Percentiles rank a stretch among this genome's conserved stretches.
Conservation (phyloP, 805 yeast genomes). For the Yarrowia sp. region DNA sequence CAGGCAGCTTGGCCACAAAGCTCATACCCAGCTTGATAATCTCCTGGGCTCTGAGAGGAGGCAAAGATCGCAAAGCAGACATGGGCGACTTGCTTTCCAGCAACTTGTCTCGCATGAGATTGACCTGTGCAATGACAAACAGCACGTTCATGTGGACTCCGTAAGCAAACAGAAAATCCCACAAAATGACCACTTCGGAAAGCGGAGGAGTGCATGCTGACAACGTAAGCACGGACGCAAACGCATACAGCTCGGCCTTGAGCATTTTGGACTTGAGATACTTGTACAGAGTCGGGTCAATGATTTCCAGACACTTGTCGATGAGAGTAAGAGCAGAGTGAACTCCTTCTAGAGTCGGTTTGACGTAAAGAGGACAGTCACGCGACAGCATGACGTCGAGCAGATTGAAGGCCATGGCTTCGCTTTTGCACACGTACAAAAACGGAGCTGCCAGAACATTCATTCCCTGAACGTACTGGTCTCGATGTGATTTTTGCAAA, state of each 20-base stretch:
- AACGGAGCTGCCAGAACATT: constrained; percentile 84
- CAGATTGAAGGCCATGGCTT: constrained; percentile 78
- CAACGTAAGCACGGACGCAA: constrained; percentile 69
- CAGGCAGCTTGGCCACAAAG: constrained; percentile 72
- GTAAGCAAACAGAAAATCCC: constrained; percentile 91
- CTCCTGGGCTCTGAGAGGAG: constrained; percentile 65
- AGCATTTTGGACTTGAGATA: constrained; percentile 60
- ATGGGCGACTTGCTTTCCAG: constrained; percentile 64
- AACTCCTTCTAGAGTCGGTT: constrained; percentile 75
- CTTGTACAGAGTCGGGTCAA: constrained; percentile 67
- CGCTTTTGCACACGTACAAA: constrained; percentile 68
- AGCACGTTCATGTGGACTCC: constrained; percentile 85
- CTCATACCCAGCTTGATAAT: constrained; percentile 76
- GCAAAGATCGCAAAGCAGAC: constrained; percentile 68
- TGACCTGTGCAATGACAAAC: constrained; percentile 77
- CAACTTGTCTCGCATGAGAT: constrained; percentile 62
- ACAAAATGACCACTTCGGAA: constrained; percentile 64
- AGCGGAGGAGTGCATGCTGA: constrained; percentile 88
- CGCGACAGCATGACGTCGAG: constrained; percentile 58
- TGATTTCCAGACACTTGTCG: constrained; percentile 65
- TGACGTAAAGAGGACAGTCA: constrained; percentile 73
- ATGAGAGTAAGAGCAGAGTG: constrained; percentile 70
- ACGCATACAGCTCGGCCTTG: constrained; percentile 82
- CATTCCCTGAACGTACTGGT: constrained; percentile 85
- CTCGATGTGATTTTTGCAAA: constrained; percentile 27